These are phyloP conservation scores for Salix viminalis DNA, from an alignment of 345 rosid genomes.

Conservation along the genomic window DNA sequence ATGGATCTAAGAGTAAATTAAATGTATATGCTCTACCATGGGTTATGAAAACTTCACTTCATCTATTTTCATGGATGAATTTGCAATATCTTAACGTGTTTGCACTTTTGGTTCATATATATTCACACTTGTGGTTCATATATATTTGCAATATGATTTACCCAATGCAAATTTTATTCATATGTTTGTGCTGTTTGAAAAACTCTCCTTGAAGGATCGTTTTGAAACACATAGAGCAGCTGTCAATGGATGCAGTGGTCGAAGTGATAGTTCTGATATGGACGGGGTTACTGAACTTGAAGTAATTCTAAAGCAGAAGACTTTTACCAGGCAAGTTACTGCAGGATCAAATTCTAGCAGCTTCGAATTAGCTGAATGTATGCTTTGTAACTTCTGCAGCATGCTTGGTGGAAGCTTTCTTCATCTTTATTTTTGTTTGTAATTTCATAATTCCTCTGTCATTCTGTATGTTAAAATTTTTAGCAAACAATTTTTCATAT, in stretches of 20 bases:
- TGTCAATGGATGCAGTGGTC: constrained; percentile 21
- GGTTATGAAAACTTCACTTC: background rate
- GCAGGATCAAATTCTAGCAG: background rate
- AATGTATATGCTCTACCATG: background rate
- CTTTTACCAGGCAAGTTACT: constrained; percentile 63
- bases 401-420: background rate
- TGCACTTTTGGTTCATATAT: background rate
- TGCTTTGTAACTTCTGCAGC: background rate
- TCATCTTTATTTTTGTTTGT: background rate
- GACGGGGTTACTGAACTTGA: constrained; percentile 49
- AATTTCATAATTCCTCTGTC: background rate
- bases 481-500: background rate
- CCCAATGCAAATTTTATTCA: background rate
- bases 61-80: background rate
- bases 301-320: constrained; percentile 58
- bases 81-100: background rate
- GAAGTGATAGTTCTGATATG: constrained; percentile 19
- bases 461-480: background rate
- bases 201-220: constrained; percentile 30
- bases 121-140: background rate
- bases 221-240: constrained; percentile 29
- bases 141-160: background rate
- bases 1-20: background rate
- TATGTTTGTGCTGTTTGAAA: constrained; percentile 19
- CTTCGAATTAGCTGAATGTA: background rate